Conservation (phyloP, 2,329 filamentous ascomycete species). For the Pseudocercospora cruenta region DNA sequence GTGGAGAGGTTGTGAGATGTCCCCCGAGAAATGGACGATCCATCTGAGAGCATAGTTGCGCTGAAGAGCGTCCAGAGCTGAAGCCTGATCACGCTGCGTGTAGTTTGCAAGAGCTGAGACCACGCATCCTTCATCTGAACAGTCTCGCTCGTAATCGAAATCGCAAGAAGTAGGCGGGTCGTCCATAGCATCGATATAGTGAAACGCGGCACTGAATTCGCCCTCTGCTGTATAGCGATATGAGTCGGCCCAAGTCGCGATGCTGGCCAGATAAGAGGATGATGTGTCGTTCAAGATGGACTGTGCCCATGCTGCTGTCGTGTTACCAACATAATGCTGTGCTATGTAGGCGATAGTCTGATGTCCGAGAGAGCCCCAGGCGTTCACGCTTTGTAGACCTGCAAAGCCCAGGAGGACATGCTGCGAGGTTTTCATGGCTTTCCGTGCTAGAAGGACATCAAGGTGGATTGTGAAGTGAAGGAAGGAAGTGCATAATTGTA, state of each 20-base stretch:
- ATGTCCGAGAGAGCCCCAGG: slow-evolving; percentile 60
- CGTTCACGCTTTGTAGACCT: slow-evolving; percentile 25
- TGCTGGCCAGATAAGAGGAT: slow-evolving; percentile 53
- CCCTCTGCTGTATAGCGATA: slow-evolving; percentile 56
- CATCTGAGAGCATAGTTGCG: slow-evolving; percentile 53
- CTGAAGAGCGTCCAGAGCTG: slow-evolving; percentile 33
- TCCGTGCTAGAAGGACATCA: not conserved
- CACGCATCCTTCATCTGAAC: slow-evolving; percentile 54
- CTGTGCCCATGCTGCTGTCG: slow-evolving; percentile 51
- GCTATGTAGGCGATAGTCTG: slow-evolving; percentile 60
- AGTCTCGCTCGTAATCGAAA: slow-evolving; percentile 57
- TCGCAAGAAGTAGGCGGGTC: slow-evolving; percentile 52
- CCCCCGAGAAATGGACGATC: slow-evolving; percentile 64
- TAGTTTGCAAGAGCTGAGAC: slow-evolving; percentile 60
- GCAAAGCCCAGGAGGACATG: not conserved
- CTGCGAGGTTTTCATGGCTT: not conserved
- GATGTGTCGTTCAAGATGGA: slow-evolving; percentile 48
- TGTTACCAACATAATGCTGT: slow-evolving; percentile 49
- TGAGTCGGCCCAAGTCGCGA: slow-evolving; percentile 59
- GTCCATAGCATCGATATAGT: slow-evolving; percentile 58
- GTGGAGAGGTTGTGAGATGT: slow-evolving; percentile 68
- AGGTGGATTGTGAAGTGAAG: slow-evolving; percentile 5
- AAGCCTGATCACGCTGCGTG: slow-evolving; percentile 44
- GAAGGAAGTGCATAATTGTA: not conserved
- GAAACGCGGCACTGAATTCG: slow-evolving; percentile 51